Percentiles rank a stretch among this genome's conserved stretches.
phyloP scores from a whole-genome alignment of 768 basidiomycete genomes.

The Aureoboletus auriporus region DNA sequence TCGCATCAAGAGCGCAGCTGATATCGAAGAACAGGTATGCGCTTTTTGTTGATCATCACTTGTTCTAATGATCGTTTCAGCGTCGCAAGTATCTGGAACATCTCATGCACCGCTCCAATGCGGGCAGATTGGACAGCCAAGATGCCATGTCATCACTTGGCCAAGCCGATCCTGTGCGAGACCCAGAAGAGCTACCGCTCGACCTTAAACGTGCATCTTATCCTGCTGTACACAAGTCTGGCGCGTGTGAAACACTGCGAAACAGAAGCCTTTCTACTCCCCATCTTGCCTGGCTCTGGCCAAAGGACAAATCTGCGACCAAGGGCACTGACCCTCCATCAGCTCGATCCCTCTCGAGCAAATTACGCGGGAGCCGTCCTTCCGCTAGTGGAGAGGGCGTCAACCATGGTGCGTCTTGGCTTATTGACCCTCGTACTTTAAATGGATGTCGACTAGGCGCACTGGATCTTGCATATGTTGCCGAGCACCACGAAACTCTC shows the following conservation, averaged over 20 bases:
- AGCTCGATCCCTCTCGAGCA: slow-evolving; percentile 17
- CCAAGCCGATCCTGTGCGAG: slow-evolving; percentile 21
- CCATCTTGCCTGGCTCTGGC: slow-evolving; percentile 53
- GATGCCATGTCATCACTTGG: slow-evolving; percentile 53
- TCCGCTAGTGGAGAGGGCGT: slow-evolving; percentile 9
- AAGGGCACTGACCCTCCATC: slow-evolving; percentile 8
- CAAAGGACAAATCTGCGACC: slow-evolving; percentile 23
- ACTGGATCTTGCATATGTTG: slow-evolving; percentile 48
- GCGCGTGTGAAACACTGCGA: slow-evolving; percentile 26
- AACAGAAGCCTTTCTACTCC: slow-evolving; percentile 58
- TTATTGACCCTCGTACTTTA: not conserved
- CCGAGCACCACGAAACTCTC: slow-evolving; percentile 85
- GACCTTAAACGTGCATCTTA: slow-evolving; percentile 24
- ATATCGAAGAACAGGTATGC: slow-evolving; percentile 62
- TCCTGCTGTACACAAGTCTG: slow-evolving; percentile 4
- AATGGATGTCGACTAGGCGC: slow-evolving; percentile 15
- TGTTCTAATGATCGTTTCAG: slow-evolving; percentile 32
- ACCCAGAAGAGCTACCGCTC: not conserved
- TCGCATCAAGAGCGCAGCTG: slow-evolving; percentile 46
- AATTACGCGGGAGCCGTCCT: slow-evolving; percentile 15
- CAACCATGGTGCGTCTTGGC: slow-evolving; percentile 15
- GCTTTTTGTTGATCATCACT: not conserved
- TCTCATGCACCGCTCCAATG: slow-evolving; percentile 64
- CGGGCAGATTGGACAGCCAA: slow-evolving; percentile 74
- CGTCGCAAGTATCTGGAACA: slow-evolving; percentile 74